These are phyloP conservation scores for Gossypium longicalyx DNA, from an alignment of 345 rosid genomes.

Conservation along the genomic window DNA sequence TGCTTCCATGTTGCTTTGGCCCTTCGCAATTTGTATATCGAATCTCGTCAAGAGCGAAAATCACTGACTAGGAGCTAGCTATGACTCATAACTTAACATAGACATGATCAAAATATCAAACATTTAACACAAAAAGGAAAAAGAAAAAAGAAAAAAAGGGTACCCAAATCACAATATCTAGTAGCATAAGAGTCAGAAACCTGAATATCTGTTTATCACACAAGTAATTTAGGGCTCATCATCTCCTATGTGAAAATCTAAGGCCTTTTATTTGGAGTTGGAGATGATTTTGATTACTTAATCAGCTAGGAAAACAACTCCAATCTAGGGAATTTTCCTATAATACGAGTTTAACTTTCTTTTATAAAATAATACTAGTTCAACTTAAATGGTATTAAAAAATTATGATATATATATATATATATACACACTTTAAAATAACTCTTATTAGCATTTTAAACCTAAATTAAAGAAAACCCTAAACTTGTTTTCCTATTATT, in stretches of 20 bases:
- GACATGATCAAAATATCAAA: background rate
- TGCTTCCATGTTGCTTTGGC: background rate
- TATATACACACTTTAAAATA: too few relatives aligned
- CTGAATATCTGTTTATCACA: background rate
- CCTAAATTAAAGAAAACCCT: too few relatives aligned
- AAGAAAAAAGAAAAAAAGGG: background rate
- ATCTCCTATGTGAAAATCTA: background rate
- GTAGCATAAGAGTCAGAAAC: background rate
- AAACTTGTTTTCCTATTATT: too few relatives aligned
- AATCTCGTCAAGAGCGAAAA: constrained; percentile 25
- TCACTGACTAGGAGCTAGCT: constrained; percentile 3
- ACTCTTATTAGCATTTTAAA: too few relatives aligned
- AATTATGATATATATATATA: too few relatives aligned
- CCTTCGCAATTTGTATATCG: background rate
- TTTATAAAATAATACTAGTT: too few relatives aligned
- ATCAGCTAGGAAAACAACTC: background rate
- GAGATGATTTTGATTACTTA: background rate
- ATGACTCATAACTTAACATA: constrained; percentile 15
- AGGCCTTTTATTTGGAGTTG: background rate
- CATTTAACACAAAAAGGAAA: background rate
- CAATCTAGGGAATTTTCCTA: background rate
- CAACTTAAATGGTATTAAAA: too few relatives aligned
- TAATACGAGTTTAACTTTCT: too few relatives aligned
- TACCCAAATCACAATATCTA: background rate
- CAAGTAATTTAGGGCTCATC: background rate